These are phyloP conservation scores for Chaetomium fimeti DNA, from an alignment of 495 filamentous ascomycete species.

Conservation along the genomic window DNA sequence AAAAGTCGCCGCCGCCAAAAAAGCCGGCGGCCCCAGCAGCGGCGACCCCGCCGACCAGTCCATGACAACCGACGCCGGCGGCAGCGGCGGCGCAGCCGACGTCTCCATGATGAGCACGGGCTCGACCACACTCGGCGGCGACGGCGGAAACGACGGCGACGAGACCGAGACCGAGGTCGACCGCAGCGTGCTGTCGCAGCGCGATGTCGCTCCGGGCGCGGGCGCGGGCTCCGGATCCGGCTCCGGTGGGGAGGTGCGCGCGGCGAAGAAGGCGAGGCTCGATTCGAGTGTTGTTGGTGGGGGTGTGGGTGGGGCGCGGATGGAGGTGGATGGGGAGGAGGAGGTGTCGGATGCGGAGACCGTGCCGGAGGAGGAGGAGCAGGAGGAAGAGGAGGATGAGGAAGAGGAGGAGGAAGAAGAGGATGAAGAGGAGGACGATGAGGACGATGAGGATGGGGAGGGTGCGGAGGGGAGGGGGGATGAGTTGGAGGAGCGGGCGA, in stretches of 20 bases:
- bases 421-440: slow-evolving; percentile 50
- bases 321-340: slow-evolving; percentile 41
- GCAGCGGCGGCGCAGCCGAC: slow-evolving; percentile 20
- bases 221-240: no score
- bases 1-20: slow-evolving; percentile 48
- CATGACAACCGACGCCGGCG: background rate
- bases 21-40: slow-evolving; percentile 20
- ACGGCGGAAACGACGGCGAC: slow-evolving; percentile 2
- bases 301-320: slow-evolving; percentile 33
- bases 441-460: slow-evolving; percentile 58
- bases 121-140: slow-evolving; percentile 23
- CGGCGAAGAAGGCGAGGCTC: slow-evolving; percentile 45
- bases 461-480: slow-evolving; percentile 49
- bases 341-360: slow-evolving; percentile 52
- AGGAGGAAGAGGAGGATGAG: slow-evolving; percentile 46
- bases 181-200: background rate
- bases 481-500: slow-evolving; percentile 43
- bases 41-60: slow-evolving; percentile 11
- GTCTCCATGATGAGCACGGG: slow-evolving; percentile 40
- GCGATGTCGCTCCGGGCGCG: background rate
- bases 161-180: background rate
- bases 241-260: slow-evolving; percentile 10
- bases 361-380: slow-evolving; percentile 55
- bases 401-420: slow-evolving; percentile 48
- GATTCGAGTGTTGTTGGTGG: slow-evolving; percentile 23